These are phyloP conservation scores for Vitis labrusca DNA, from an alignment of 164 flowering plant species.

Conservation along the genomic window DNA sequence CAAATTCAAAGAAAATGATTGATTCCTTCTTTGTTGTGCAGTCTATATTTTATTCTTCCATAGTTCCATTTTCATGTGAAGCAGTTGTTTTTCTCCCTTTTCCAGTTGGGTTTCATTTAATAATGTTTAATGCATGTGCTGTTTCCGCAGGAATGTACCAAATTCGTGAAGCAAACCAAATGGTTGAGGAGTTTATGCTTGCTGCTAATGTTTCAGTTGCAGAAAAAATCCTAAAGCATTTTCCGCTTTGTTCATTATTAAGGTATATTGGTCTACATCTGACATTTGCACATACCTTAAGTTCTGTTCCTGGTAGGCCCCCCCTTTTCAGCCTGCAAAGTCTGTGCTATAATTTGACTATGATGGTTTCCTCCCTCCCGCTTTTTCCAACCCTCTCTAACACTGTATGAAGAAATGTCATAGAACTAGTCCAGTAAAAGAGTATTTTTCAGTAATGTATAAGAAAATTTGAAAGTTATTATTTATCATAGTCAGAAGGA, in stretches of 20 bases:
- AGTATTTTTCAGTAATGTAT: no score
- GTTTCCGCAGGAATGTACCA: constrained; percentile 87
- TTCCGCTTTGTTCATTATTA: constrained; percentile 68
- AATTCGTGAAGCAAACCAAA: constrained; percentile 98
- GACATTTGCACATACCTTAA: not conserved
- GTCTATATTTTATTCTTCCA: no score
- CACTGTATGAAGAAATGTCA: no score
- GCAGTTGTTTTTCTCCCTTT: not conserved
- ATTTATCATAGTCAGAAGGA: no score
- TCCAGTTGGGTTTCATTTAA: not conserved
- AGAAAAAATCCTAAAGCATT: constrained; percentile 74
- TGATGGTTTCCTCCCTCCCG: not conserved
- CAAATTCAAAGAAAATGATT: no score
- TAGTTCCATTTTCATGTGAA: no score
- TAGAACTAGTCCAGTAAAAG: no score
- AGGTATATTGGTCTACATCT: constrained; percentile 45
- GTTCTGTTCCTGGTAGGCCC: not conserved
- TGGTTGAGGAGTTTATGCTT: constrained; percentile 99
- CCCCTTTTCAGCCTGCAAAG: no score
- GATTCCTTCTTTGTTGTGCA: no score
- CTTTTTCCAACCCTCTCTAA: not conserved
- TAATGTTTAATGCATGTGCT: not conserved
- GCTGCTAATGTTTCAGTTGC: constrained; percentile 99
- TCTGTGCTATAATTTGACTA: not conserved
- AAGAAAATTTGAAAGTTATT: no score